Base-by-base conservation (phyloP, 345 rosid species). In the Brassica cretica region DNA sequence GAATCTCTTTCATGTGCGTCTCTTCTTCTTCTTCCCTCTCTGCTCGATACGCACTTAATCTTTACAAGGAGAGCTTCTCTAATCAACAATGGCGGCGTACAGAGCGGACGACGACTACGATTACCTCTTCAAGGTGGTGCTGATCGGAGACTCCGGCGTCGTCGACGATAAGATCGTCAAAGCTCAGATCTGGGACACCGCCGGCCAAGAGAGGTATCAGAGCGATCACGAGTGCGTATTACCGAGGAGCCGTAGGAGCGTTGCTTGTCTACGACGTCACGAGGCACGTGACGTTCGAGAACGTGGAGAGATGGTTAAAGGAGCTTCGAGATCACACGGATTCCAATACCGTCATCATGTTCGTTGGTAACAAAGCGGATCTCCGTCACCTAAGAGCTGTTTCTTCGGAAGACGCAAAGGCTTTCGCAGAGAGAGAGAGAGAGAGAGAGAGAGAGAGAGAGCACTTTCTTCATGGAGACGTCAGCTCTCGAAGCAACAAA, bases 111-210 rank as follows among this genome's bases (percentile, higher is more conserved):
- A 91, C 46, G 94, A 89, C 77, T 91, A 91, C 88, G 94, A 91
- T 81, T 88, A 87, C 80, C 82, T 91, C 24, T 91, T 87, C 85
- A 91, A 91, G 82, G 86, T 88, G 61, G 92, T 91, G 5, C 29
- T 91, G 49, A 91, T 91, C 11, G 92, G 93, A 15, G 97, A 91
- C 72, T 91, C 93, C 49, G 96, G 93, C 21, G 96, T 91, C 29
- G 91, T 91, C 77, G 91, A 88, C 9, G 94, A 88, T 21, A 91
- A 91, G 84, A 76, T 91, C 78, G 89, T 91, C 75, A 91, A 91
- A 80, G 92, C 94, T 35, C 94, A 91, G 91, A 89, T 91, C 87
- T 91, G 93, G 96, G 96, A 91, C 73, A 91, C 93, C 27, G 93
- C 93, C 32, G 91, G 97, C 64, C 94, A 89, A 73, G 94, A 91